These are phyloP conservation scores for Verticillium longisporum DNA, from an alignment of 2,329 filamentous ascomycete species.

Conservation along the genomic window DNA sequence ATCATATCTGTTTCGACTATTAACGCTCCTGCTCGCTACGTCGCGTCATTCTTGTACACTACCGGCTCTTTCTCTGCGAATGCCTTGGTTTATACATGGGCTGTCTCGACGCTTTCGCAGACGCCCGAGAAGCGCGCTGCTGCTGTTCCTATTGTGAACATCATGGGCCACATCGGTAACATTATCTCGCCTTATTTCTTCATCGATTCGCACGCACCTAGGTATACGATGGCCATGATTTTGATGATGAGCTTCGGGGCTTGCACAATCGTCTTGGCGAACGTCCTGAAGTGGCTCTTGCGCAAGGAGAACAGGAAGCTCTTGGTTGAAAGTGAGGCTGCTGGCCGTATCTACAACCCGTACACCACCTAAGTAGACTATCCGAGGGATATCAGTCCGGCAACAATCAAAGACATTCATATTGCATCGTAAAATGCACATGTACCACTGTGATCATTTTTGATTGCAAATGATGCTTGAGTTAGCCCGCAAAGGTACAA, in stretches of 20 bases:
- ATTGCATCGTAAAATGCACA: no score
- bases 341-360: neutral
- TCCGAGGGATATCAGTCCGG: neutral
- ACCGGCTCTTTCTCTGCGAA: slow-evolving; percentile 25
- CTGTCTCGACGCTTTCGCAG: slow-evolving; percentile 19
- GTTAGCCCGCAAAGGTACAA: no score
- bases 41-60: slow-evolving; percentile 35
- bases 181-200: slow-evolving; percentile 32
- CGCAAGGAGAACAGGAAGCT: neutral
- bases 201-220: slow-evolving; percentile 15
- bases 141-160: slow-evolving; percentile 26
- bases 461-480: neutral
- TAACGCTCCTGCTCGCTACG: slow-evolving; percentile 43
- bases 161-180: slow-evolving; percentile 26
- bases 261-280: neutral
- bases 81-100: slow-evolving; percentile 25
- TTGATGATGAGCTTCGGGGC: slow-evolving; percentile 10
- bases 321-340: neutral
- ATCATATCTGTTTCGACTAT: slow-evolving; percentile 52
- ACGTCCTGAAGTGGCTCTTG: neutral
- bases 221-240: slow-evolving; percentile 20
- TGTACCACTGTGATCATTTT: neutral
- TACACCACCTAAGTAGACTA: neutral
- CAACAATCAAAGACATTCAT: no score
- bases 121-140: slow-evolving; percentile 29